Evolutionary conservation across 208 protist genomes (phyloP), one percentile per base, ranked within the genome.

Genomic region (Leishmania guyanensis): DNA sequence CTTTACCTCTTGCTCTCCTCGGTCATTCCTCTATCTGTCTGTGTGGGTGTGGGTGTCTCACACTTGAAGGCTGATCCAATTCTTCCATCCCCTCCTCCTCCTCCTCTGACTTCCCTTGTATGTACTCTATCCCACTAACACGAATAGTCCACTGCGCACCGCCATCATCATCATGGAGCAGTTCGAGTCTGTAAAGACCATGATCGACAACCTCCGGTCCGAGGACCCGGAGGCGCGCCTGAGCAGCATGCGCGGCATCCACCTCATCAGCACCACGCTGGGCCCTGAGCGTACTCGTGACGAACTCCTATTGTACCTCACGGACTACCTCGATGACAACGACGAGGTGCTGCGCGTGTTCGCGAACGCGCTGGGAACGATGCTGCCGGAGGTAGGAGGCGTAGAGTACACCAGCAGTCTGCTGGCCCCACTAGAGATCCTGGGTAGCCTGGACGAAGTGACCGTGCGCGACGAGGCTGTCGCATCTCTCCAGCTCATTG

Each of bases 331-430:
- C 46, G 99, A 99, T 78, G 99, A 99, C 87, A 99, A 99, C 88
- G 99, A 99, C 83, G 99, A 99, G 86, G 98, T 99, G 29, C 89
- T 99, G 51, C 92, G 99, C 5, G 98, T 99, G 9, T 92, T 99
- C 53, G 98, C 98, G 5, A 98, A 99, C 80, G 97, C 99, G 73
- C 88, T 99, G 9, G 99, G 98, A 33, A 98, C 98, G 66, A 99
- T 99, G 92, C 92, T 99, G 46, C 91, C 96, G 4, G 94, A 98
- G 80, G 98, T 99, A 1, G 99, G 99, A 58, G 99, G 99, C 12
- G 74, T 93, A 10, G 94, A 95, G 46, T 92, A 98, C 84, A 94
- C 94, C 6, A 82, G 89, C 75, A 95, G 86, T 68, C 91, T 99
- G 20, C 92, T 99, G 8, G 76, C 78, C 6, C 98, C 98, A 54